Conservation (phyloP, 2,329 filamentous ascomycete genomes). For the Graphilbum ipis-grandicollis region DNA sequence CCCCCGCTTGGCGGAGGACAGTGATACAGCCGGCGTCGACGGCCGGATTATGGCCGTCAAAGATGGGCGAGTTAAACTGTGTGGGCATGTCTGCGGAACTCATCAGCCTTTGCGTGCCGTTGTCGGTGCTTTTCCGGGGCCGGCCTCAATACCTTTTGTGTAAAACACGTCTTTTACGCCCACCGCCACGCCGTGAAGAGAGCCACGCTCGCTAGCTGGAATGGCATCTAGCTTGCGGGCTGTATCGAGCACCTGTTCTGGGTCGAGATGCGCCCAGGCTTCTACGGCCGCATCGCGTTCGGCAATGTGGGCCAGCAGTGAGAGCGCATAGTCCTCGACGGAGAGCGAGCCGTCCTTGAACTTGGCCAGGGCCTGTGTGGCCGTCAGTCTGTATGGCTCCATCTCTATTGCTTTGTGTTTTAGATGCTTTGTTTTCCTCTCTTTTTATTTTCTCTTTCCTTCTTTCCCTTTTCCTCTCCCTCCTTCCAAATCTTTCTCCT, state of each 20-base stretch:
- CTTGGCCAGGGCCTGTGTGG: too few relatives aligned
- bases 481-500: too few relatives aligned
- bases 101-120: not conserved
- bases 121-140: not conserved
- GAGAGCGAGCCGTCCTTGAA: conserved; percentile 15
- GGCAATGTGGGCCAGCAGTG: conserved; percentile 27
- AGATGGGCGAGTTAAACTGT: conserved; percentile 35
- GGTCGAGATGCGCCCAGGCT: conserved; percentile 32
- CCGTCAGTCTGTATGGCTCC: too few relatives aligned
- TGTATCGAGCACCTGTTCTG: conserved; percentile 26
- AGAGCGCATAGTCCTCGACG: conserved; percentile 28
- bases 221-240: conserved; percentile 32
- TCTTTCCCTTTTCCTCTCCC: too few relatives aligned
- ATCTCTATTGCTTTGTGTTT: too few relatives aligned
- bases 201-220: conserved; percentile 28
- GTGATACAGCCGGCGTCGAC: conserved; percentile 35
- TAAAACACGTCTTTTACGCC: conserved; percentile 43
- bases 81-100: conserved; percentile 34
- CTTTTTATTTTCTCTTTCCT: too few relatives aligned
- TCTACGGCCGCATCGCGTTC: conserved; percentile 25
- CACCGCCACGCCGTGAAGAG: conserved; percentile 39
- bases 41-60: conserved; percentile 23
- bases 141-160: conserved; percentile 24
- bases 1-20: conserved; percentile 34
- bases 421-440: too few relatives aligned